These are phyloP conservation scores for Aspergillus texensis DNA, from an alignment of 2,329 filamentous ascomycete species.

Conservation along the genomic window DNA sequence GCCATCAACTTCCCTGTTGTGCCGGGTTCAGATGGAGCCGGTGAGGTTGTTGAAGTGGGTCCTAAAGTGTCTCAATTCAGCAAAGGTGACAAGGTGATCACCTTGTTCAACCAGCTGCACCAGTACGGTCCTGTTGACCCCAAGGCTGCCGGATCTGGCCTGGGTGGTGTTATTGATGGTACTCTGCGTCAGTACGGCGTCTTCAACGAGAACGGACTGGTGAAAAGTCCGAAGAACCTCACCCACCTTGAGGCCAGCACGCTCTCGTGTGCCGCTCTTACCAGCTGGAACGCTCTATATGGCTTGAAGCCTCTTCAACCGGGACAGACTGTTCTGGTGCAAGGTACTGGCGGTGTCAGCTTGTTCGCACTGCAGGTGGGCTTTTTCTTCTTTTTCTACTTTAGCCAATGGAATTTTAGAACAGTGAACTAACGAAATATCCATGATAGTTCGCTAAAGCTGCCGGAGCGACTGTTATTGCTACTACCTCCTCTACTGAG, in stretches of 20 bases:
- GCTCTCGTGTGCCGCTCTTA: slow-evolving; percentile 63
- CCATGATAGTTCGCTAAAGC: slow-evolving; percentile 50
- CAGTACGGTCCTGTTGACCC: slow-evolving; percentile 51
- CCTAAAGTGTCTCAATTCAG: slow-evolving; percentile 59
- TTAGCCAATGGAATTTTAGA: not conserved
- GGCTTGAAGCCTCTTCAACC: slow-evolving; percentile 57
- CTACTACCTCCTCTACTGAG: slow-evolving; percentile 60
- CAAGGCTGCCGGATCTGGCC: slow-evolving; percentile 54
- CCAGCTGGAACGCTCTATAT: slow-evolving; percentile 68
- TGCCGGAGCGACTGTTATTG: slow-evolving; percentile 57
- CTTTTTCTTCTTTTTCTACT: not conserved
- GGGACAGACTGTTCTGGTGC: slow-evolving; percentile 60
- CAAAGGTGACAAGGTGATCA: slow-evolving; percentile 60
- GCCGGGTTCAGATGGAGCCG: slow-evolving; percentile 44
- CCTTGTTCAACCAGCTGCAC: slow-evolving; percentile 62
- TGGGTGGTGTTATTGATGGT: slow-evolving; percentile 71
- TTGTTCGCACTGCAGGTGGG: slow-evolving; percentile 57
- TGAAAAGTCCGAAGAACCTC: slow-evolving; percentile 62
- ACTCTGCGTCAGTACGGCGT: slow-evolving; percentile 67
- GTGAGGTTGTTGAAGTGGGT: slow-evolving; percentile 56
- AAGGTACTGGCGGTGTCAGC: slow-evolving; percentile 64
- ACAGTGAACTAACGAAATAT: not conserved
- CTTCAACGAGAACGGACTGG: slow-evolving; percentile 70
- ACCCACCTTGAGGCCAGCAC: slow-evolving; percentile 58
- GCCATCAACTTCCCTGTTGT: slow-evolving; percentile 34